phyloP scores from a whole-genome alignment of 1,139 yeast species.

The Torulaspora globosa region DNA sequence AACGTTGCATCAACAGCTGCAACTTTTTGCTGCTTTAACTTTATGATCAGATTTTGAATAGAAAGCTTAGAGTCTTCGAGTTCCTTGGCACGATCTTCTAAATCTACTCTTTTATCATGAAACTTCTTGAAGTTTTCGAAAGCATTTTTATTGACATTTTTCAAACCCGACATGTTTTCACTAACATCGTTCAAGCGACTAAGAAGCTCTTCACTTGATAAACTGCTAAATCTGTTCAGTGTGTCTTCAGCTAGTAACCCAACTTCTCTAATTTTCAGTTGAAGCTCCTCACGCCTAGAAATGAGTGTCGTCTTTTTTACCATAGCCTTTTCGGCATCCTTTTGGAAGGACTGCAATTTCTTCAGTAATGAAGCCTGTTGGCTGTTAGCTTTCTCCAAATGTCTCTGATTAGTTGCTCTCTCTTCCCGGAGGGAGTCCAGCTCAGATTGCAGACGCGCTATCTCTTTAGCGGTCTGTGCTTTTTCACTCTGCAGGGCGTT shows the following conservation, averaged over 20 bases:
- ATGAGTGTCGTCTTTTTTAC: conserved; percentile 59
- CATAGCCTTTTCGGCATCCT: conserved; percentile 60
- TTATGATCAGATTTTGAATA: conserved; percentile 67
- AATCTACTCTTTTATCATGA: conserved; percentile 65
- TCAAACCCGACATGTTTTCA: conserved; percentile 56
- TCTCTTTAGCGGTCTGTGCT: conserved; percentile 36
- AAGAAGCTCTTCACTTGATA: conserved; percentile 52
- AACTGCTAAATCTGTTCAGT: conserved; percentile 46
- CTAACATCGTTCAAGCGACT: conserved; percentile 54
- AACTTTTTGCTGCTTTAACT: conserved; percentile 72
- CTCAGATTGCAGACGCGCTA: conserved; percentile 33
- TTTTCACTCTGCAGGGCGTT: conserved; percentile 30
- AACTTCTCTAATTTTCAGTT: conserved; percentile 69
- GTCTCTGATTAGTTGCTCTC: conserved; percentile 39
- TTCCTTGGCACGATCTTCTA: conserved; percentile 62
- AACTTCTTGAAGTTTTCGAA: conserved; percentile 78
- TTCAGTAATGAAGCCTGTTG: conserved; percentile 53
- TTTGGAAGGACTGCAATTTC: conserved; percentile 59
- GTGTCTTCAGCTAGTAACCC: conserved; percentile 90
- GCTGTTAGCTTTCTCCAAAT: conserved; percentile 50
- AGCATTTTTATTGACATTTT: conserved; percentile 86
- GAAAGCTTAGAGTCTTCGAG: conserved; percentile 67
- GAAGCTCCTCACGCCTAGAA: conserved; percentile 67
- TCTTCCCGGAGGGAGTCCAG: conserved; percentile 32
- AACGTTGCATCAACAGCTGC: conserved; percentile 80